Conservation (phyloP, 1,284 basidiomycete genomes). For the Tetrapyrgos nigripes region DNA sequence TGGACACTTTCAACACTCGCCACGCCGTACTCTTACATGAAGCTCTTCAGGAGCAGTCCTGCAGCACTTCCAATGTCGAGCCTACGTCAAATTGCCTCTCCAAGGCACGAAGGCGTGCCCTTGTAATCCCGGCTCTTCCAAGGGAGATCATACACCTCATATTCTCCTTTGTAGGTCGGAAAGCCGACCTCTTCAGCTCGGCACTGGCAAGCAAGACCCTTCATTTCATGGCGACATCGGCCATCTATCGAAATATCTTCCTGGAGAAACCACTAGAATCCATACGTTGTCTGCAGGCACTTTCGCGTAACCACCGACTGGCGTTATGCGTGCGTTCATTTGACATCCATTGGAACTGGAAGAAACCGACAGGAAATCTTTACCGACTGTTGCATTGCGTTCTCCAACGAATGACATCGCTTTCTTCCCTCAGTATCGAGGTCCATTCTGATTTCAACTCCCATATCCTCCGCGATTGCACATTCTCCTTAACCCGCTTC, state of each 20-base stretch:
- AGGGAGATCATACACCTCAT: slow-evolving; percentile 57
- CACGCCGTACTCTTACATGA: slow-evolving; percentile 11
- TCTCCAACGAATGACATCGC: slow-evolving; percentile 43
- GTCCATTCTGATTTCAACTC: slow-evolving; percentile 40
- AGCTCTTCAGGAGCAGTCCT: slow-evolving; percentile 3
- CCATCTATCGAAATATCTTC: slow-evolving; percentile 54
- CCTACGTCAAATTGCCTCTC: background rate
- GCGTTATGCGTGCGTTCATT: slow-evolving; percentile 50
- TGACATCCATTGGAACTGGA: slow-evolving; percentile 46
- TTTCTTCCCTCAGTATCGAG: slow-evolving; percentile 56
- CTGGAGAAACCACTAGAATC: slow-evolving; percentile 29
- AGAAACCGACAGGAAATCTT: slow-evolving; percentile 45
- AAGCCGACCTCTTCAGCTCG: slow-evolving; percentile 29
- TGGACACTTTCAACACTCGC: slow-evolving; percentile 15
- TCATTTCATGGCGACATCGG: slow-evolving; percentile 44
- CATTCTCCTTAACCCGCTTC: slow-evolving; percentile 51
- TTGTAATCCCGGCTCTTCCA: slow-evolving; percentile 42
- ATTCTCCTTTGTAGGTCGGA: slow-evolving; percentile 37
- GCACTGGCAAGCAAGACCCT: slow-evolving; percentile 43
- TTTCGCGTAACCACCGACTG: slow-evolving; percentile 41
- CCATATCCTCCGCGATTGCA: slow-evolving; percentile 53
- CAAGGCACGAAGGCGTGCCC: background rate
- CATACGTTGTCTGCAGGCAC: slow-evolving; percentile 45
- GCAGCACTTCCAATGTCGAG: background rate
- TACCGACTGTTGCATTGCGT: slow-evolving; percentile 53